Evolutionary conservation across 768 basidiomycete genomes (phyloP), one percentile per base, ranked within the genome.

Genomic region (Suillus luteus): DNA sequence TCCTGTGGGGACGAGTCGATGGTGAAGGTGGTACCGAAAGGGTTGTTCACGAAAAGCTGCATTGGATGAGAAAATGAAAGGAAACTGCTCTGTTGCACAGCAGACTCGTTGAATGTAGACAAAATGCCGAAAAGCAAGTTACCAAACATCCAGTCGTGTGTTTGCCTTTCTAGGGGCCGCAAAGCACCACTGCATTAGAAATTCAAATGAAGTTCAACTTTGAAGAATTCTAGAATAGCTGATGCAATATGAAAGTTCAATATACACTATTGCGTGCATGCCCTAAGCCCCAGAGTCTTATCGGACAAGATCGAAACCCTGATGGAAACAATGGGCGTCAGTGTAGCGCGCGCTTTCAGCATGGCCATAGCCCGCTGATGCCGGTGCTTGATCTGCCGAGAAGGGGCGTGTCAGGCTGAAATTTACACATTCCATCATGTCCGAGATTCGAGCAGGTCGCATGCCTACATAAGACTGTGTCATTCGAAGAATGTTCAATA

Each of bases 1-100:
- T 55, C 61, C 44, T 52, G 35, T 15, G 51, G 61, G n/a, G 51
- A 62, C 14, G 22, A 46, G 17, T 62, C 46, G 22, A 62, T 19
- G 17, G 61, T 62, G 17, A 62, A 11, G 49, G 61, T 62, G 3
- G 61, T 27, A 38, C 61, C 51, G 38, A 55, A 62, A 22, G 51
- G 51, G 19, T 62, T 46, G 38, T 55, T 51, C 15, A 62, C 49
- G 35, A 62, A 62, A 62, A 62, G 61, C 52, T 62, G 61, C 61
- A 62, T 62, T 46, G 27, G 15, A 19, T 27, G 22, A 19, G 14
- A 59, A 37, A 44, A 14, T 27, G 24, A 38, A 24, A 31, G 37
- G 58, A 44, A 59, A 49, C 48, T 10, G 8, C 19, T 19, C n/a
- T 44, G n/a, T 9, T 1, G 44, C 44, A 44, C 44, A 44, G 44